Percentiles rank a stretch among this genome's conserved stretches.
Conservation (phyloP, 1,284 basidiomycete species). For the Ceratobasidium sp. region DNA sequence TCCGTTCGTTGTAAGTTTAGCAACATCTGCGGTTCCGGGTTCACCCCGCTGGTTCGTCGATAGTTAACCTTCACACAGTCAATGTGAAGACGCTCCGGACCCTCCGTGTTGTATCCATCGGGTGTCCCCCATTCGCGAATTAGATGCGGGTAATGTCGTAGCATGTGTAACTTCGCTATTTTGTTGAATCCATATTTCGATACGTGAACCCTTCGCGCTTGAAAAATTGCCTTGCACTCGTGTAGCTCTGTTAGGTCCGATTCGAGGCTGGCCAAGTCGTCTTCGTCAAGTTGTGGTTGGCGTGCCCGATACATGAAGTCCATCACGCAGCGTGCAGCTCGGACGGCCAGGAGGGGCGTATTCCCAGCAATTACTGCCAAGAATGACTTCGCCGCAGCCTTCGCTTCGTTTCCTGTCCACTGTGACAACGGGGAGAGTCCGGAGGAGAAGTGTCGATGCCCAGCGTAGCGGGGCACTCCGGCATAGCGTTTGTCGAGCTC, state of each 20-base stretch:
- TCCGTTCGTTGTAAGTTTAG: background rate
- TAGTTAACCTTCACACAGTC: background rate
- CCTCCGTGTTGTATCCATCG: slow-evolving; percentile 44
- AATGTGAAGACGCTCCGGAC: slow-evolving; percentile 40
- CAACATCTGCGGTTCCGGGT: background rate
- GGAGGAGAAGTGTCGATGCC: slow-evolving; percentile 17
- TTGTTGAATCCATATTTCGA: slow-evolving; percentile 45
- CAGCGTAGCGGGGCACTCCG: slow-evolving; percentile 17
- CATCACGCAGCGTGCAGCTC: slow-evolving; percentile 49
- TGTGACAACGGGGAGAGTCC: slow-evolving; percentile 37
- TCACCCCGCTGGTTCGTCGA: background rate
- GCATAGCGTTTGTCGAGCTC: slow-evolving; percentile 39
- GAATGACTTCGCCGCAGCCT: slow-evolving; percentile 30
- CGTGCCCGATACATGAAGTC: slow-evolving; percentile 53
- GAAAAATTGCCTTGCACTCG: slow-evolving; percentile 45
- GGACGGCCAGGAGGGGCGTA: slow-evolving; percentile 26
- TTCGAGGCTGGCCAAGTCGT: slow-evolving; percentile 36
- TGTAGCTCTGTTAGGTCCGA: slow-evolving; percentile 43
- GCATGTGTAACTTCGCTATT: slow-evolving; percentile 42
- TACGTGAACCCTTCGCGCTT: background rate
- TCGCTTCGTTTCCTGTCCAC: slow-evolving; percentile 41
- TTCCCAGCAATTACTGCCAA: background rate
- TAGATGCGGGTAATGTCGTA: slow-evolving; percentile 24
- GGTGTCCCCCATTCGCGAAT: slow-evolving; percentile 40
- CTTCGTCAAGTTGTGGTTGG: slow-evolving; percentile 2